phyloP scores from a whole-genome alignment of 108 stramenopile species.

The Skeletonema tropicum region DNA sequence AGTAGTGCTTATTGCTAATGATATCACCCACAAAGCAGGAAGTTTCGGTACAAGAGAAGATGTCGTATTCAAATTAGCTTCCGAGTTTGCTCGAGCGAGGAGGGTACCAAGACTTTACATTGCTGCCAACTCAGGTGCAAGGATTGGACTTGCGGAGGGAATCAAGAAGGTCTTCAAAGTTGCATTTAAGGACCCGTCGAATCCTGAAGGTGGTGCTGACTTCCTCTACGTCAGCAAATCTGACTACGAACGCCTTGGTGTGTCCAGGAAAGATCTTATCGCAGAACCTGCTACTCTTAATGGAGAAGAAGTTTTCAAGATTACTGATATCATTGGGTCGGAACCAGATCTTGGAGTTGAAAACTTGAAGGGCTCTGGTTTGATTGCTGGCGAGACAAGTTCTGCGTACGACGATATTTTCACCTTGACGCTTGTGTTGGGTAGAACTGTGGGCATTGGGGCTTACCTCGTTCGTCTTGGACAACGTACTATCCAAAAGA shows the following conservation, averaged over 20 bases:
- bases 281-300: constrained; percentile 54
- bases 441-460: constrained; percentile 98
- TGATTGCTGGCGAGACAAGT: constrained; percentile 99
- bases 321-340: constrained; percentile 94
- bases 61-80: constrained; percentile 95
- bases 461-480: constrained; percentile 99
- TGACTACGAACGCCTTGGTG: constrained; percentile 80
- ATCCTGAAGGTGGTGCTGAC: constrained; percentile 95
- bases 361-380: constrained; percentile 96
- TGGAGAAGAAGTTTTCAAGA: constrained; percentile 71
- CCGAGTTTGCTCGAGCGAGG: constrained; percentile 86
- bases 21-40: constrained; percentile 97
- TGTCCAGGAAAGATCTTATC: constrained; percentile 43
- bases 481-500: constrained; percentile 98
- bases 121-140: constrained; percentile 91
- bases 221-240: constrained; percentile 92
- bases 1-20: constrained; percentile 98
- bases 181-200: constrained; percentile 91
- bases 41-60: constrained; percentile 99
- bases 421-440: constrained; percentile 96
- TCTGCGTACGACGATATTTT: constrained; percentile 96
- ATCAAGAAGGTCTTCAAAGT: constrained; percentile 94
- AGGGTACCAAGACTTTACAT: constrained; percentile 94
- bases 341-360: constrained; percentile 99
- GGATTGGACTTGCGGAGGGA: constrained; percentile 97